Percentiles rank a stretch among this genome's conserved stretches.
These are phyloP conservation scores for Guillardia theta DNA, from an alignment of 78 protist species.

Conservation along the genomic window DNA sequence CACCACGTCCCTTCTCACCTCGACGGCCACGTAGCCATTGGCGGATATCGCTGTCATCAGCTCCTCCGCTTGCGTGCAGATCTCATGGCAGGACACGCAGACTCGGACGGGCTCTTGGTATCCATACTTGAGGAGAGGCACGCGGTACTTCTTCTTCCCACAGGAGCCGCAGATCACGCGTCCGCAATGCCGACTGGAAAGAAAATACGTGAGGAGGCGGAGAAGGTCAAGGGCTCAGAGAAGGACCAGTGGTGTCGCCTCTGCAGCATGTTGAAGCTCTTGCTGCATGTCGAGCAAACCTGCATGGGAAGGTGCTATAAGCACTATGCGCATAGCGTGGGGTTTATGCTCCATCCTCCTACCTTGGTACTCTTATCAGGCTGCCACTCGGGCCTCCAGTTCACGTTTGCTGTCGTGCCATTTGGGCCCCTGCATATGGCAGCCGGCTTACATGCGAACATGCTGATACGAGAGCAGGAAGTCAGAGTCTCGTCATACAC, in stretches of 20 bases:
- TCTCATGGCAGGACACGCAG: constrained; percentile 25
- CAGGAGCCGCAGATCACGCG: neutral
- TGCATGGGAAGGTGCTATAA: neutral
- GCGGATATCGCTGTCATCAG: constrained; percentile 10
- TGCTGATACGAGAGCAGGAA: neutral
- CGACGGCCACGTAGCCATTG: neutral
- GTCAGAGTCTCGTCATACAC: neutral
- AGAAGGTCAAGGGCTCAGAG: no score
- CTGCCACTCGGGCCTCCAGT: constrained; percentile 43
- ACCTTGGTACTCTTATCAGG: constrained; percentile 21
- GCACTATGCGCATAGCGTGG: neutral
- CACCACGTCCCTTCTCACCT: no score
- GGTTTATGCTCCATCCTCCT: neutral
- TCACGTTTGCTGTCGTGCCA: neutral
- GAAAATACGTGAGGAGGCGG: no score
- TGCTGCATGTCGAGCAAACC: neutral
- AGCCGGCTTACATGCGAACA: constrained; percentile 16
- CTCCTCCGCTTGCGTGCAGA: constrained; percentile 34
- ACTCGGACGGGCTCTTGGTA: constrained; percentile 25
- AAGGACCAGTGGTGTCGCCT: constrained; percentile 29
- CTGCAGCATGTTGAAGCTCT: neutral
- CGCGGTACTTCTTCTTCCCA: neutral
- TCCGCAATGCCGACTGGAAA: constrained; percentile 31
- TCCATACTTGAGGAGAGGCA: neutral
- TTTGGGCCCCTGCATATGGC: neutral